phyloP scores from a whole-genome alignment of 805 yeast species.

The Wickerhamomyces canadensis region DNA sequence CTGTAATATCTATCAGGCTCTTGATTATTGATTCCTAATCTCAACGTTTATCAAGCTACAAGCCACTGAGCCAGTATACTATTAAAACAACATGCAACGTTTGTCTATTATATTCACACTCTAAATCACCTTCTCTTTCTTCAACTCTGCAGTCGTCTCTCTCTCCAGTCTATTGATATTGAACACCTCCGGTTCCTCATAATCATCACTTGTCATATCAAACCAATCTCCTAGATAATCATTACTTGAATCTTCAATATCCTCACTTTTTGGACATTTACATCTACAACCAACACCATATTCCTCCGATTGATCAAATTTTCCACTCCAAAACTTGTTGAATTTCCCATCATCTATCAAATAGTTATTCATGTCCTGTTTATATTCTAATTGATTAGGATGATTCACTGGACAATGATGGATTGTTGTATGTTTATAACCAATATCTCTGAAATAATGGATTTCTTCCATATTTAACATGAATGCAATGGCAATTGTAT shows the following conservation, averaged over 20 bases:
- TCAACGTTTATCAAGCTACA: too few species aligned
- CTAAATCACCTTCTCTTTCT: conserved; percentile 5
- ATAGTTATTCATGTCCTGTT: conserved; percentile 25
- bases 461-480: conserved; percentile 61
- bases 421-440: conserved; percentile 76
- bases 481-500: conserved; percentile 80
- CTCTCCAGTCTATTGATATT: conserved; percentile 26
- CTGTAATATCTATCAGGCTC: too few species aligned
- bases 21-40: too few species aligned
- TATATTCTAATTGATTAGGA: conserved; percentile 42
- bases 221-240: conserved; percentile 52
- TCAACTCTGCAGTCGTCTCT: conserved; percentile 13
- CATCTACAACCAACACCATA: conserved; percentile 83
- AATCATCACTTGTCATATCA: conserved; percentile 30
- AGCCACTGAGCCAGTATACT: too few species aligned
- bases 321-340: conserved; percentile 18
- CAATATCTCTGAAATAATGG: conserved; percentile 91
- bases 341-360: conserved; percentile 13
- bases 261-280: conserved; percentile 57
- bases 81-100: too few species aligned
- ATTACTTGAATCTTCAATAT: conserved; percentile 50
- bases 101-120: too few species aligned
- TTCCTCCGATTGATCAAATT: conserved; percentile 30
- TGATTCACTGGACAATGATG: conserved; percentile 81
- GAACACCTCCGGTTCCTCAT: conserved; percentile 13